Conservation (phyloP, 164 flowering plant species). For the Stephania japonica region DNA sequence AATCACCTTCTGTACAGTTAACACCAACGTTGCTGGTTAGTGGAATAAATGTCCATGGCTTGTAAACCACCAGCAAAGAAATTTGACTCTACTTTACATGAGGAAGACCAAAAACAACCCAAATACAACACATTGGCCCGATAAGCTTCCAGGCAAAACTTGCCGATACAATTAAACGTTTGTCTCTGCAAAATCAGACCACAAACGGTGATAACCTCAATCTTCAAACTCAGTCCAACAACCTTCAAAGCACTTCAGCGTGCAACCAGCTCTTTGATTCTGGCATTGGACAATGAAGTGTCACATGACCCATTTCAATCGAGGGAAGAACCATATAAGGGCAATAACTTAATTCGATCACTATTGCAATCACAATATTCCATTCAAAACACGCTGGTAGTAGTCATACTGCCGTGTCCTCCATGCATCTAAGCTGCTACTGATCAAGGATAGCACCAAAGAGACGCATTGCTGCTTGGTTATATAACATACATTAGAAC, state of each 20-base stretch:
- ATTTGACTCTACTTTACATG: constrained; percentile 14
- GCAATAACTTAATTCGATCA: constrained; percentile 2
- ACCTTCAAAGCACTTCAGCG: constrained; percentile 6
- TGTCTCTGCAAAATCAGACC: constrained; percentile 25
- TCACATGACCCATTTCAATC: constrained; percentile 13
- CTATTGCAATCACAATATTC: constrained; percentile 67
- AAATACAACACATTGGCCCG: constrained; percentile 16
- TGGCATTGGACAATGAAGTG: constrained; percentile 10
- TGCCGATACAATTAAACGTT: constrained; percentile 28
- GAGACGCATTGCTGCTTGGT: constrained; percentile 95
- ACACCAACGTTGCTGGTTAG: constrained; percentile 12
- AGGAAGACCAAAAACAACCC: constrained; percentile 15
- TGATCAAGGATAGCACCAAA: constrained; percentile 91
- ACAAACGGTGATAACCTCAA: constrained; percentile 11
- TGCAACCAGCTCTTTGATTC: constrained; percentile 5
- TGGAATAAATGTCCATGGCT: constrained; percentile 13
- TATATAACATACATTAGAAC: constrained; percentile 11
- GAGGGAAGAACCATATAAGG: constrained; percentile 5
- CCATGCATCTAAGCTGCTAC: constrained; percentile 99
- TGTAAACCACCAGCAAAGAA: constrained; percentile 20
- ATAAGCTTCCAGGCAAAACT: constrained; percentile 13
- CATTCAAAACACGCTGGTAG: constrained; percentile 95
- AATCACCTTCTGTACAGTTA: constrained; percentile 35
- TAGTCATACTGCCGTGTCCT: constrained; percentile 97
- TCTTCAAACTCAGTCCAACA: constrained; percentile 17